Base-by-base conservation (phyloP, 1,284 basidiomycete genomes). In the Ganoderma lingzhi region DNA sequence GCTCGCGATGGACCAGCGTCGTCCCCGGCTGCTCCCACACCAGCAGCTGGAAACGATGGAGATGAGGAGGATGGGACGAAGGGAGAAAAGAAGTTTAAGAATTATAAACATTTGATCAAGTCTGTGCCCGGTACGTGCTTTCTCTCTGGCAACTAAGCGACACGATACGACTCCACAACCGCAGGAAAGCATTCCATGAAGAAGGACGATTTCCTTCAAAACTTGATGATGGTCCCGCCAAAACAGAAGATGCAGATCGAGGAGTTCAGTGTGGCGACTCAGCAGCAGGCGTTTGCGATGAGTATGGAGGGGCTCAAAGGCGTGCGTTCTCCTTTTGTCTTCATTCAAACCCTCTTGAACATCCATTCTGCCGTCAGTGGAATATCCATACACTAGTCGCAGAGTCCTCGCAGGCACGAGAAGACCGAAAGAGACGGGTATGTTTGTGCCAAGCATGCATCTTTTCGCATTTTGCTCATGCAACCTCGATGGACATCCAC, bases 181-280 rank as follows among this genome's bases (percentile, higher is more conserved):
- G 5, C 74, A 92, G 90, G 92, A 66, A 93, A 93, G 80, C 92
- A 94, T 74, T 92, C 92, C n/a, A 85, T 87, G 84, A 93, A 92
- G 83, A 94, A 92, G 78, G 92, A 94, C 74, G 89, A 92, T 70
- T 93, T 89, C 78, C 80, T 94, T 63, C 85, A 84, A 55, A 88
- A 81, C 2, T 86, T 88, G 72, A 91, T 93, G 81, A 84, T 87
- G 74, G 83, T 86, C 30, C 91, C 92, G 4, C 89, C 90, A 68
- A 94, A 94, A 78, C 90, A 93, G 76, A 88, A 85, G 71, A 86
- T 88, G 70, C 80, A 82, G 64, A 92, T 94, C 73, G 77, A 78
- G 55, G 85, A 84, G n/a, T 93, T 94, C 75, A 92, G 93, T 79
- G 73, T 79, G 55, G 85, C 83, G 71, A 92, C 90, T 2, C 90